Conservation (phyloP, 2,329 filamentous ascomycete species). For the Diaporthe eres region DNA sequence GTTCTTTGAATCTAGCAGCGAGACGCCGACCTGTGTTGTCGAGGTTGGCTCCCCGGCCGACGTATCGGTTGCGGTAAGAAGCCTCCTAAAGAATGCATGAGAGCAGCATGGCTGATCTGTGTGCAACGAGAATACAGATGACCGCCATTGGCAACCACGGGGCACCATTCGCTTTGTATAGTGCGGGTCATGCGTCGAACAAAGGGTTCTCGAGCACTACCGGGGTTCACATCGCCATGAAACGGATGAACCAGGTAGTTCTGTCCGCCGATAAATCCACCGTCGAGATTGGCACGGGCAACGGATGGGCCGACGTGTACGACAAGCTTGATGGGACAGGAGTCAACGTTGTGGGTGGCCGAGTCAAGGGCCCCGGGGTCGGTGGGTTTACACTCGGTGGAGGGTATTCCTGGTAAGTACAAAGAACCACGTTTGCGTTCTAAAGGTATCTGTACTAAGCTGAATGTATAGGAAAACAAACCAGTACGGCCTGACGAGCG, state of each 20-base stretch:
- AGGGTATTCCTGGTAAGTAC: slow-evolving; percentile 47
- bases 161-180: slow-evolving; percentile 46
- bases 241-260: slow-evolving; percentile 44
- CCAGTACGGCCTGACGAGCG: slow-evolving; percentile 46
- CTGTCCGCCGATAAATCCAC: slow-evolving; percentile 44
- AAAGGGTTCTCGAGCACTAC: slow-evolving; percentile 47
- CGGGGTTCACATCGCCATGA: slow-evolving; percentile 46
- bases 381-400: slow-evolving; percentile 49
- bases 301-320: slow-evolving; percentile 47
- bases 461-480: slow-evolving; percentile 46
- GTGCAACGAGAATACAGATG: slow-evolving; percentile 31
- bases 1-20: slow-evolving; percentile 46
- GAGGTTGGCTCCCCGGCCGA: slow-evolving; percentile 45
- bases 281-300: slow-evolving; percentile 45
- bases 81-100: neutral
- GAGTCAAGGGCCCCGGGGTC: slow-evolving; percentile 46
- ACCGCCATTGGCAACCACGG: slow-evolving; percentile 41
- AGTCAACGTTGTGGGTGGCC: slow-evolving; percentile 47
- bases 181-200: slow-evolving; percentile 48
- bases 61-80: slow-evolving; percentile 44
- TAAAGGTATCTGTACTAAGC: neutral
- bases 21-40: slow-evolving; percentile 48
- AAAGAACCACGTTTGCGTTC: too few species aligned
- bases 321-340: slow-evolving; percentile 43
- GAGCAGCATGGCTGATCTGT: neutral